Evolutionary conservation across 306 rosid species (phyloP), one percentile per base, ranked within the genome.

Genomic region (Echinosophora koreensis): DNA sequence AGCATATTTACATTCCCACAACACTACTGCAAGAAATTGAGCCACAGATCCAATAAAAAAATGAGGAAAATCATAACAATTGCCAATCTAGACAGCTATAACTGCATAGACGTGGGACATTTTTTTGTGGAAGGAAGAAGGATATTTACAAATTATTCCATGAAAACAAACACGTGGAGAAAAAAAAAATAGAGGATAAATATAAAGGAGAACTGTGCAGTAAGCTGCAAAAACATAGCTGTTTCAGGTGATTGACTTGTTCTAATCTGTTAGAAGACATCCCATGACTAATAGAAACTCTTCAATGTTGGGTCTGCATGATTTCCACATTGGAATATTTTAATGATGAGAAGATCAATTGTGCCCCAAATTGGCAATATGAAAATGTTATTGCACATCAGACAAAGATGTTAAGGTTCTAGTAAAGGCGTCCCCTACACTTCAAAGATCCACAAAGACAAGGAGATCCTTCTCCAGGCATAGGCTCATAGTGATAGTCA

Each of bases 361-460:
- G 34, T 34, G 60, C 73, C 57, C 83, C 44, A 61, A 63, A 62
- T 73, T 69, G 65, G 80, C 50, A 82, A 28, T 66, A 66, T 72
- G 77, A 58, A 76, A 50, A 55, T 60, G 54, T 28, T 28, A 71
- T 66, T 74, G 59, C 78, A 4, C 64, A 30, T 82, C 39, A 32
- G 10, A 58, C 16, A 15, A 27, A 46, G 44, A 39, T 57, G 67
- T 67, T 52, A 58, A 42, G 68, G 58, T 67, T 71, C 83, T 82
- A 90, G 77, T 63, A 71, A 66, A 85, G 87, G 64, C 89, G 89
- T 72, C 94, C 96, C 56, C 88, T 76, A 42, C 99, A 95, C 16
- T 72, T 81, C 10, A 86, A 73, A 72, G 93, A 83, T 78, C 67
- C 96, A 46, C 97, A 92, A 61, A 84, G 84, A 78, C 97, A 91